phyloP scores from a whole-genome alignment of 768 basidiomycete species.

The Pleurotus cornucopiae region DNA sequence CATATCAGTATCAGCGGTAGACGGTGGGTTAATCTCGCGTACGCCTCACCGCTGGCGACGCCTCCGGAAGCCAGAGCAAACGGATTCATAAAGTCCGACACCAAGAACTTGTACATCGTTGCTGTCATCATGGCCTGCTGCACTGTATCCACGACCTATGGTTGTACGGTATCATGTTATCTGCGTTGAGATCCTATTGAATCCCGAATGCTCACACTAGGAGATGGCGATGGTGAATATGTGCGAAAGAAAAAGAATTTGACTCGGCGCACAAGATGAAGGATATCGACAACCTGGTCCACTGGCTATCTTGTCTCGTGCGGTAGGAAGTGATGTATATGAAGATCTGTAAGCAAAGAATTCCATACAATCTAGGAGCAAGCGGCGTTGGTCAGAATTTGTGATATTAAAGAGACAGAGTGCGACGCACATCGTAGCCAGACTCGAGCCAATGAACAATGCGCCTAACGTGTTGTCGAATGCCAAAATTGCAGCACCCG shows the following conservation, averaged over 20 bases:
- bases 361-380: constrained; percentile 3
- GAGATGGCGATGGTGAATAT: neutral
- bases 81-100: neutral
- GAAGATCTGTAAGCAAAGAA: constrained; percentile 9
- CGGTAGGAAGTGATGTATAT: constrained; percentile 5
- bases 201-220: neutral
- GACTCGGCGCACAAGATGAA: neutral
- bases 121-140: constrained; percentile 3
- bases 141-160: neutral
- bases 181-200: neutral
- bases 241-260: neutral
- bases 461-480: constrained; percentile 10
- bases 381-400: neutral
- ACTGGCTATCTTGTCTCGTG: neutral
- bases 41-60: neutral
- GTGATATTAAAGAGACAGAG: neutral
- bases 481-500: neutral
- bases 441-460: constrained; percentile 4
- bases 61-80: constrained; percentile 2
- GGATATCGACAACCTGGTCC: neutral
- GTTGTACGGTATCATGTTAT: neutral
- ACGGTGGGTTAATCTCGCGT: neutral
- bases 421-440: neutral
- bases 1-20: neutral
- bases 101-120: constrained; percentile 1